These are phyloP conservation scores for Fusarium citri DNA, from an alignment of 2,329 filamentous ascomycete species.

Conservation along the genomic window DNA sequence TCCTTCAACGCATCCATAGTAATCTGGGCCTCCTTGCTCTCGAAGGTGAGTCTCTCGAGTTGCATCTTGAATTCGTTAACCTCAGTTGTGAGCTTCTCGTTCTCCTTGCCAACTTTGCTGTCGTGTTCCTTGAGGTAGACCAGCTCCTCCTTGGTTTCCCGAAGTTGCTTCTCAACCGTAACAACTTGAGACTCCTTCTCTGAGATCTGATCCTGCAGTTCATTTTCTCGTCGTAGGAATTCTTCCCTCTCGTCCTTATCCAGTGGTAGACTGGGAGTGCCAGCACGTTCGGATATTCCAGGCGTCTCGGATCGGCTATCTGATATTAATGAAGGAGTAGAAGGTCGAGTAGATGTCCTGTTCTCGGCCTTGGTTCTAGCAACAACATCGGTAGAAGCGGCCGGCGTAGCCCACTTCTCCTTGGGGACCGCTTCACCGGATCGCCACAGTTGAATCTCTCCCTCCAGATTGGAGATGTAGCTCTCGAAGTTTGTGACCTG, in stretches of 20 bases:
- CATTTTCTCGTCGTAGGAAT: constrained; percentile 93
- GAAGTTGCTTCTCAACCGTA: constrained; percentile 81
- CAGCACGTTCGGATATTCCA: constrained; percentile 80
- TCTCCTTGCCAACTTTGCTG: constrained; percentile 84
- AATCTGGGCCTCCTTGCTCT: constrained; percentile 95
- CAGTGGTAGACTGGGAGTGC: constrained; percentile 86
- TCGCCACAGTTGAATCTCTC: constrained; percentile 88
- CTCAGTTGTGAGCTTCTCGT: constrained; percentile 86
- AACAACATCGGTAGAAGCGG: constrained; percentile 64
- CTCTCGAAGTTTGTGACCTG: constrained; percentile 90
- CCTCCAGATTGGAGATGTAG: constrained; percentile 86
- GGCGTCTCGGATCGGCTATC: constrained; percentile 74
- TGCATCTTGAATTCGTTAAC: constrained; percentile 97
- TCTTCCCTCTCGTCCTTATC: constrained; percentile 98
- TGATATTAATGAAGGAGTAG: constrained; percentile 62
- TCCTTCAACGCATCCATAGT: constrained; percentile 98
- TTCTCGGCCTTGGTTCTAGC: constrained; percentile 56
- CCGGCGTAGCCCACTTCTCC: constrained; percentile 83
- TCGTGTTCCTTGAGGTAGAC: constrained; percentile 87
- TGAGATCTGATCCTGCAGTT: constrained; percentile 94
- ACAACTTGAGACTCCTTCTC: constrained; percentile 89
- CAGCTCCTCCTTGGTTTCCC: constrained; percentile 88
- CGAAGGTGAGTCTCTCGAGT: constrained; percentile 92
- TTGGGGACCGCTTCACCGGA: constrained; percentile 87
- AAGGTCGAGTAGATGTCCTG: constrained; percentile 60